Evolutionary conservation across 1,139 yeast genomes (phyloP), one percentile per base, ranked within the genome.

Genomic region (Pichia norvegensis): DNA sequence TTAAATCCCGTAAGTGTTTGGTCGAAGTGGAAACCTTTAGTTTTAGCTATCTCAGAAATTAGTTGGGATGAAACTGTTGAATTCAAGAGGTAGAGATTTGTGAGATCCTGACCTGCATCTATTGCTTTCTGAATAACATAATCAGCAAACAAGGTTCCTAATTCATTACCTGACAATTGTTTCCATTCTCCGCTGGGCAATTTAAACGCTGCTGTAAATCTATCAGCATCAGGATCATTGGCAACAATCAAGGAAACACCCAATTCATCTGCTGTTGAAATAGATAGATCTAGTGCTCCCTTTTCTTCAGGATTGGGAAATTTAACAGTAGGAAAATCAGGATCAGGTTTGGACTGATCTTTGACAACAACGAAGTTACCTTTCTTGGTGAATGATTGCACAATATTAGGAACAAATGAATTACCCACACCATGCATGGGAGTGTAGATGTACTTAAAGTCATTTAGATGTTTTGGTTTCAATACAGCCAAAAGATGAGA

Each of bases 261-360:
- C 1, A 56, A 58, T 0, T 69, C 66, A n/a, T 74, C 70, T 0
- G 88, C 92, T 1, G 67, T 62, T 16, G 62, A 49, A 29, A 81
- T 81, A 0, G 95, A 92, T 44, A 82, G 59, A 53, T 80, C 84
- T 49, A 92, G 68, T 0, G 97, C 97, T 2, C 97, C 97, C 51
- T 79, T 77, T 59, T 92, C 98, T 64, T 92, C 98, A 0, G 98
- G 98, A 57, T 92, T 92, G 4, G 98, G 98, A 59, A 92, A 92
- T 41, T 66, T 67, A 9, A 90, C 97, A 0, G 97, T 85, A 1
- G 88, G 77, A 60, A 92, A 92, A 27, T 71, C 75, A 0, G 97
- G 95, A 63, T 92, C 90, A 0, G 97, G 96, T 0, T 53, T 31
- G 4, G 72, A 70, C 61, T 92, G 98, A 54, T 78, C 77, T 2